Conservation (phyloP, 371 early-diverging fungal genomes). For the Capillidium rhysosporum region DNA sequence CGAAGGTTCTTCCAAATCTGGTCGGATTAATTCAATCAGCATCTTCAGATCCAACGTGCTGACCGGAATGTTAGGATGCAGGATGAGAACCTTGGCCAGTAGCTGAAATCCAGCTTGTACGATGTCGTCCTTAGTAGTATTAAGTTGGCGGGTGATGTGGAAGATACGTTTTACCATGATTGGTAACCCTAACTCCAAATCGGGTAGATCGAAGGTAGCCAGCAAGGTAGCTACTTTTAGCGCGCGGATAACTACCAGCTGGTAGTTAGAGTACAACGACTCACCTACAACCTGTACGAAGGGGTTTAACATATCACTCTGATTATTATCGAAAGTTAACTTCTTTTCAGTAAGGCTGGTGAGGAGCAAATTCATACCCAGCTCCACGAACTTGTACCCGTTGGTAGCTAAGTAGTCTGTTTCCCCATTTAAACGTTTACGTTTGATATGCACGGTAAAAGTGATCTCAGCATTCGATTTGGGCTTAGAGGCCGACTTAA, state of each 20-base stretch:
- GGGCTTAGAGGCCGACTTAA: constrained; percentile 16
- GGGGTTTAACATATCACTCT: constrained; percentile 43
- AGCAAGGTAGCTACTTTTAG: constrained; percentile 30
- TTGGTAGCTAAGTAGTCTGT: constrained; percentile 48
- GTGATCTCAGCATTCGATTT: constrained; percentile 35
- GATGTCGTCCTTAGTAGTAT: constrained; percentile 42
- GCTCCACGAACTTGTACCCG: constrained; percentile 74
- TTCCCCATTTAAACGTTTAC: constrained; percentile 17
- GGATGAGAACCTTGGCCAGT: constrained; percentile 50
- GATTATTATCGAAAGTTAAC: constrained; percentile 22
- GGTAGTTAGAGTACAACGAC: constrained; percentile 58
- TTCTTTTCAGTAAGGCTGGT: constrained; percentile 42
- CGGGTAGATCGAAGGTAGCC: constrained; percentile 44
- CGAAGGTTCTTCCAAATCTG: constrained; percentile 77
- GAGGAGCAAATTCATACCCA: constrained; percentile 63
- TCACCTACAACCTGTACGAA: constrained; percentile 64
- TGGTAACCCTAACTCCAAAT: constrained; percentile 35
- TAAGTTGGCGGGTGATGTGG: constrained; percentile 36
- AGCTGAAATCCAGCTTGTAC: constrained; percentile 65
- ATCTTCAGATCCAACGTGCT: constrained; percentile 55
- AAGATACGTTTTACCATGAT: constrained; percentile 57
- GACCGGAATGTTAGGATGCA: constrained; percentile 30
- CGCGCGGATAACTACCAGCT: constrained; percentile 38
- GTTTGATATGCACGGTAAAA: constrained; percentile 47
- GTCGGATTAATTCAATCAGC: constrained; percentile 54